Evolutionary conservation across 257 asterid genomes (phyloP), one percentile per base, ranked within the genome.

Genomic region (Lycium barbarum): DNA sequence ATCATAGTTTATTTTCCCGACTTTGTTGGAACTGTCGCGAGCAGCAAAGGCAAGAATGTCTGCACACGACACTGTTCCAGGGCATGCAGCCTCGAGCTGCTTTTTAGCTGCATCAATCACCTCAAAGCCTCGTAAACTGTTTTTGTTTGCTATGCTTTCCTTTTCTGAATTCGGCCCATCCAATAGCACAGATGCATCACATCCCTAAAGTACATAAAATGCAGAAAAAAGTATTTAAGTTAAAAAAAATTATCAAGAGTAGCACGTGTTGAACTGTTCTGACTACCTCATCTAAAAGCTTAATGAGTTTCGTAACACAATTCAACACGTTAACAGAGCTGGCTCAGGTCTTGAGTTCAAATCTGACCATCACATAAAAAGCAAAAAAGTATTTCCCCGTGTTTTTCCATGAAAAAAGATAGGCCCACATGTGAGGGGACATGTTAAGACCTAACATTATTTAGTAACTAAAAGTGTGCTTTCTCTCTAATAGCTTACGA

Each of bases 31-130:
- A 84, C 94, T 89, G 87, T 92, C 97, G 0, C 96, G 92, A 13
- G 96, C 96, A 18, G 97, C 94, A n/a, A 93, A 92, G 43, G 95
- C 90, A 0, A 92, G 84, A 17, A 91, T 84, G 87, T 93, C 97
- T 2, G 96, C 90, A 66, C 96, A 93, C 0, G 96, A 93, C 1
- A 93, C 95, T 2, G 79, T 84, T 2, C 79, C 26, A 0, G 95
- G 92, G 89, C 97, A 92, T 26, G 33, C 53, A 1, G 38, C 81
- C 88, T 93, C 97, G 4, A 92, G 88, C 17, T 85, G 84, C 1
- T 91, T 89, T 17, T 93, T 93, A 0, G 94, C 93, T 1, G 84
- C 94, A n/a, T 92, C 94, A 9, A 93, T 88, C 14, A 93, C 87
- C 70, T 93, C 91, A 53, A 91, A 90, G 2, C 96, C 97, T 3